phyloP scores from a whole-genome alignment of 2,329 filamentous ascomycete genomes.

The Pseudopithomyces maydicus region DNA sequence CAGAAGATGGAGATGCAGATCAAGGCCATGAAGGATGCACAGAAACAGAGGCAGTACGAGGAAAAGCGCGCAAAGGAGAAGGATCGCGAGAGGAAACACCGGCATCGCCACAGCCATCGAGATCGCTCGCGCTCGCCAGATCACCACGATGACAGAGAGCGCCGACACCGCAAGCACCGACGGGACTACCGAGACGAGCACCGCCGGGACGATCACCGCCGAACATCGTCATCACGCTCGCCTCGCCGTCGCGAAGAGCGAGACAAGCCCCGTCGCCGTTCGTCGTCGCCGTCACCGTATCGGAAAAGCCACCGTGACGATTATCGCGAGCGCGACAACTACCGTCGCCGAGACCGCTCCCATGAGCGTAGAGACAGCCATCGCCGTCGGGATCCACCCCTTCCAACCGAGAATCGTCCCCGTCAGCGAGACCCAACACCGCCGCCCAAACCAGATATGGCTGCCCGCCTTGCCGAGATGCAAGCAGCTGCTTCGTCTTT shows the following conservation, averaged over 20 bases:
- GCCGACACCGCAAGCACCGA: slow-evolving; percentile 31
- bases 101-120: slow-evolving; percentile 33
- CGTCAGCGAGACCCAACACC: slow-evolving; percentile 14
- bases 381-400: slow-evolving; percentile 9
- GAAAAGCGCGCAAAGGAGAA: slow-evolving; percentile 42
- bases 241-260: slow-evolving; percentile 9
- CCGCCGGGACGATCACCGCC: slow-evolving; percentile 22
- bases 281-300: slow-evolving; percentile 29
- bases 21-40: slow-evolving; percentile 64
- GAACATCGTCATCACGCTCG: slow-evolving; percentile 11
- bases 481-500: slow-evolving; percentile 39
- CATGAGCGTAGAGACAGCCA: slow-evolving; percentile 13
- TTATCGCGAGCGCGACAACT: slow-evolving; percentile 18
- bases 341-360: slow-evolving; percentile 27
- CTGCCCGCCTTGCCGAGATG: slow-evolving; percentile 41
- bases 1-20: slow-evolving; percentile 70
- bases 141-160: slow-evolving; percentile 17
- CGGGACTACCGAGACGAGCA: slow-evolving; percentile 34
- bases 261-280: slow-evolving; percentile 26
- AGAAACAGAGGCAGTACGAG: slow-evolving; percentile 44
- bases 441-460: slow-evolving; percentile 8
- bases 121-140: slow-evolving; percentile 34
- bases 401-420: slow-evolving; percentile 9
- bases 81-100: slow-evolving; percentile 55
- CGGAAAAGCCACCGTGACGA: slow-evolving; percentile 24